Percentiles rank a stretch among this genome's conserved stretches.
These are phyloP conservation scores for Amborella trichopoda DNA, from an alignment of 164 flowering plant genomes.

Conservation along the genomic window DNA sequence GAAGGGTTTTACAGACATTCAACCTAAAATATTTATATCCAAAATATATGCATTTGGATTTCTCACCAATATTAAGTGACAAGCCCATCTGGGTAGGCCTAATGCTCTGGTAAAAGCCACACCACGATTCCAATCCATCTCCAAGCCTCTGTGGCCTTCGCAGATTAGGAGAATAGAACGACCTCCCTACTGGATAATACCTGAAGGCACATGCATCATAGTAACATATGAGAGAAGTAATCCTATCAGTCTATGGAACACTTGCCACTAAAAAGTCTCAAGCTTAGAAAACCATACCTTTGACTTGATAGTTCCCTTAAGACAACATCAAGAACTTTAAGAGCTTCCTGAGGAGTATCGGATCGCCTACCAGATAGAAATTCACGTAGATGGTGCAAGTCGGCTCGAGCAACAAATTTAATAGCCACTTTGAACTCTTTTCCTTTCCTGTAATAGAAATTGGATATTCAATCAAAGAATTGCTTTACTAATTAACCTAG, in stretches of 20 bases:
- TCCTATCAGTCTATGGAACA: background rate
- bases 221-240: conserved; percentile 3
- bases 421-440: conserved; percentile 30
- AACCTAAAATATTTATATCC: too few species aligned
- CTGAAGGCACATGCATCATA: conserved; percentile 18
- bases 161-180: conserved; percentile 74
- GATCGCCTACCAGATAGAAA: conserved; percentile 54
- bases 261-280: background rate
- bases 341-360: conserved; percentile 82
- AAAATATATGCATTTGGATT: too few species aligned
- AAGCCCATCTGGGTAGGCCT: conserved; percentile 97
- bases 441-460: conserved; percentile 10
- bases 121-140: conserved; percentile 87
- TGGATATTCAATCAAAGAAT: background rate
- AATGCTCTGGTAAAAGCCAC: conserved; percentile 93
- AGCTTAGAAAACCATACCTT: conserved; percentile 30
- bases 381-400: conserved; percentile 22
- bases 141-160: conserved; percentile 70
- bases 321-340: conserved; percentile 79
- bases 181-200: conserved; percentile 72
- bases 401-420: conserved; percentile 31
- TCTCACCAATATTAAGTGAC: conserved; percentile 78
- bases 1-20: too few species aligned
- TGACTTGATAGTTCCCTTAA: conserved; percentile 64
- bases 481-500: too few species aligned